Evolutionary conservation across 306 rosid genomes (phyloP), one percentile per base, ranked within the genome.

Genomic region (Cicer pinnatifidum): DNA sequence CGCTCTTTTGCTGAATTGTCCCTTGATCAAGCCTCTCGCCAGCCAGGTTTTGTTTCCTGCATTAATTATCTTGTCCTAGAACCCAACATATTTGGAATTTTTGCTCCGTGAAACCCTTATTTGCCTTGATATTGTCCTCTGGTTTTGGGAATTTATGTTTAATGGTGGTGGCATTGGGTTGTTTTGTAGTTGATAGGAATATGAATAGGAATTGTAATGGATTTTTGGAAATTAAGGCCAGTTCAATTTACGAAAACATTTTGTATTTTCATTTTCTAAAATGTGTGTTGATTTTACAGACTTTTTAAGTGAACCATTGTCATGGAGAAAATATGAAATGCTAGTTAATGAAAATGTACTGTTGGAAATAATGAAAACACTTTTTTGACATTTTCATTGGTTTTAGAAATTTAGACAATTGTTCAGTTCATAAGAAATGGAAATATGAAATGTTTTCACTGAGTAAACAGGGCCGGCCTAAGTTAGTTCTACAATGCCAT

Each of bases 1-100:
- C 96, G 99, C 73, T 83, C 85, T 28, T 91, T 82, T 54, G 97
- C 99, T 6, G 97, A 94, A 84, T 83, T 97, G 35, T 94, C 96
- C n/a, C 91, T 94, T 58, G 82, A 87, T 79, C 99, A 94, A 67
- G 99, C 96, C 37, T 87, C 97, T 77, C 91, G 76, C 17, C 99
- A 87, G 73, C 89, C 96, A 88, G 99, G 97, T 94, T 64, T 60
- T 3, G 52, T 87, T 72, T 11, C 1, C 16, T n/a, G 7, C 50
- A 23, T 72, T 1, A 11, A 19, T 67, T 40, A 37, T 51, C 13
- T 37, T 5, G 0, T 9, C 7, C 38, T 10, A 5, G 1, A n/a
- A 4, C 38, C 33, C 59, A 9, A 41, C 45, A 54, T 15, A 45
- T 7, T 19, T 68, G n/a, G 4, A 23, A 62, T 15, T 57, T 33